These are phyloP conservation scores for Osmanthus fragrans DNA, from an alignment of 257 asterid genomes.

Conservation along the genomic window DNA sequence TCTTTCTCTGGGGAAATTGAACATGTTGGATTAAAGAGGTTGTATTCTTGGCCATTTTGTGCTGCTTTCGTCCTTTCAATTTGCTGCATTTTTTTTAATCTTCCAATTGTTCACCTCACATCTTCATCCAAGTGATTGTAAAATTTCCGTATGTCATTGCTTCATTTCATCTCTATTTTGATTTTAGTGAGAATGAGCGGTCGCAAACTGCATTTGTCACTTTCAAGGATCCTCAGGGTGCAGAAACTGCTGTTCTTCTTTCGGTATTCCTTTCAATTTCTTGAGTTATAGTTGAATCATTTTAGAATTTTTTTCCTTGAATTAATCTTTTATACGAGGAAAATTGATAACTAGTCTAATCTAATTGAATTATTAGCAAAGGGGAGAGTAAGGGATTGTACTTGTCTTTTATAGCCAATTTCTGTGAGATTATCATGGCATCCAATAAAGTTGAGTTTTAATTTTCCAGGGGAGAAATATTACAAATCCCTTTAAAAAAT, in stretches of 20 bases:
- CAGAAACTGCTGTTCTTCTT: slow-evolving; percentile 73
- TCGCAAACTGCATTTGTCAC: slow-evolving; percentile 67
- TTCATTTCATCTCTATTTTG: slow-evolving; percentile 19
- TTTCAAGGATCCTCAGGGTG: slow-evolving; percentile 63
- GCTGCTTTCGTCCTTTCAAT: slow-evolving; percentile 4
- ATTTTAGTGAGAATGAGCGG: slow-evolving; percentile 55
- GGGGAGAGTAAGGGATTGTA: not conserved
- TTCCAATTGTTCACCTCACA: not conserved
- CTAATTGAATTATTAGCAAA: not conserved
- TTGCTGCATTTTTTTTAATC: not conserved
- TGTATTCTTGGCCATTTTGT: slow-evolving; percentile 7
- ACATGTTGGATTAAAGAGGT: slow-evolving; percentile 64
- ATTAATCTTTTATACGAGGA: slow-evolving; percentile 1
- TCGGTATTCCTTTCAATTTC: slow-evolving; percentile 44
- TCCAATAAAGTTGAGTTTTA: not conserved
- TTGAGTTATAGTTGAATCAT: slow-evolving; percentile 8
- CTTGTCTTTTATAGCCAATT: not conserved
- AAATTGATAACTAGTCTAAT: not conserved
- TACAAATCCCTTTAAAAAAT: not conserved
- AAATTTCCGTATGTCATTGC: not conserved
- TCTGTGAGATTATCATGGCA: not conserved
- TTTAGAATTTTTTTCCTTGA: not conserved
- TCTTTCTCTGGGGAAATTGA: slow-evolving; percentile 73
- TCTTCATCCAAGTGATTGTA: slow-evolving; percentile 19
- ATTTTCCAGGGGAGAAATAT: not conserved